Conservation (phyloP, 352 stramenopile genomes). For the Saprolegnia diclina region DNA sequence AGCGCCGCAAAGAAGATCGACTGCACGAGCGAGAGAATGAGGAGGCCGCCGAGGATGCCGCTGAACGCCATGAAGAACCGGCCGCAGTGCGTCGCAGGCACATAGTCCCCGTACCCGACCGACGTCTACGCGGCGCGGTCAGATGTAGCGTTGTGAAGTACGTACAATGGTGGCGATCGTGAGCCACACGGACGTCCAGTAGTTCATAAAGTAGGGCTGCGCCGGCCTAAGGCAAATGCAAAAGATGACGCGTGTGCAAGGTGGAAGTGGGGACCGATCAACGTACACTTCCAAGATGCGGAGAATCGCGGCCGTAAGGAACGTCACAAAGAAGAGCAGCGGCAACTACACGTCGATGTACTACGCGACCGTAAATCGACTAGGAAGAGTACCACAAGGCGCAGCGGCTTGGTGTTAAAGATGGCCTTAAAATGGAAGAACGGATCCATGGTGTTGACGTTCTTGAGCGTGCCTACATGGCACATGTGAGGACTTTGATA, state of each 20-base stretch:
- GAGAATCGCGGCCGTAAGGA: slow-evolving; percentile 61
- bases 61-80: slow-evolving; percentile 49
- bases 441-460: slow-evolving; percentile 68
- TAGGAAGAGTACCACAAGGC: slow-evolving; percentile 41
- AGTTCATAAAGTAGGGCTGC: slow-evolving; percentile 56
- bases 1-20: slow-evolving; percentile 73
- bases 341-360: slow-evolving; percentile 29
- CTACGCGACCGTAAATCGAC: neutral
- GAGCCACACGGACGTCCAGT: slow-evolving; percentile 68
- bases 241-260: neutral
- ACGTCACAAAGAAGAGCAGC: slow-evolving; percentile 40
- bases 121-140: slow-evolving; percentile 36
- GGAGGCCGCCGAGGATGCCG: slow-evolving; percentile 62
- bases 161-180: slow-evolving; percentile 61
- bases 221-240: slow-evolving; percentile 36
- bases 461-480: slow-evolving; percentile 41
- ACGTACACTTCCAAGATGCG: slow-evolving; percentile 50
- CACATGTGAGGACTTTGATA: neutral
- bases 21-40: slow-evolving; percentile 66
- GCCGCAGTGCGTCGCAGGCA: slow-evolving; percentile 59
- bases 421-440: slow-evolving; percentile 79
- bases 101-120: slow-evolving; percentile 68
- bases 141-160: neutral
- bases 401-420: slow-evolving; percentile 61
- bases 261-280: neutral